Base-by-base conservation (phyloP, 2,329 filamentous ascomycete genomes). In the Geosmithia putterillii region DNA sequence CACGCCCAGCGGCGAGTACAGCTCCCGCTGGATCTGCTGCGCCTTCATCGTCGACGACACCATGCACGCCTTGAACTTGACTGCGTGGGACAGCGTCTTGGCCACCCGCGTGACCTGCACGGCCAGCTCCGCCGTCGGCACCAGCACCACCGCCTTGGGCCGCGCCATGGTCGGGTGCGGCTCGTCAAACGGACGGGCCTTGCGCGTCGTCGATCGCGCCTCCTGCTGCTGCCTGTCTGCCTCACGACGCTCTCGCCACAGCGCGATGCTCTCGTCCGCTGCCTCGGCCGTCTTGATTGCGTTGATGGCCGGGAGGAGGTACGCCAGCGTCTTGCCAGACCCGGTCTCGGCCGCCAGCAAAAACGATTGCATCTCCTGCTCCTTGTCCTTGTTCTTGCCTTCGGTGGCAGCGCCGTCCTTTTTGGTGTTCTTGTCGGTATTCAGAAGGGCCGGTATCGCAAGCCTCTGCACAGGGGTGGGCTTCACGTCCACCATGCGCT, bases 251-350 rank as follows among this genome's bases (percentile, higher is more conserved):
- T 72, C 62, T 43, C 74, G 71, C 47, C 79, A 78, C 2, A 74
- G 69, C 44, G 76, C 71, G 15, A 78, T 67, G 1, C 73, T 71
- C 1, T 61, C 59, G 49, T 88, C 82, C 12, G 66, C 60, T 1
- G 70, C 68, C 56, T 90, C 86, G 6, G 78, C 79, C 28, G 76
- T 67, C 65, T 98, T 98, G 53, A 98, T 63, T 8, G 86, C 84
- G 62, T 98, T 80, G 42, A 98, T 70, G 15, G 82, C 74, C 0
- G 92, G 94, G 5, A 95, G 64, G 5, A 96, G 68, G 57, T 98
- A 98, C 8, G 92, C 87, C 48, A 98, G 69, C 1, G 92, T 98
- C 69, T 98, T 98, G 47, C 92, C 92, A 1, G 92, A 96, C 12
- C 92, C 92, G 0, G 92, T 98, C 68, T 98, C 92, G 10, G 92